Evolutionary conservation across 164 flowering plant species (phyloP), one percentile per base, ranked within the genome.

Genomic region (Houttuynia cordata): DNA sequence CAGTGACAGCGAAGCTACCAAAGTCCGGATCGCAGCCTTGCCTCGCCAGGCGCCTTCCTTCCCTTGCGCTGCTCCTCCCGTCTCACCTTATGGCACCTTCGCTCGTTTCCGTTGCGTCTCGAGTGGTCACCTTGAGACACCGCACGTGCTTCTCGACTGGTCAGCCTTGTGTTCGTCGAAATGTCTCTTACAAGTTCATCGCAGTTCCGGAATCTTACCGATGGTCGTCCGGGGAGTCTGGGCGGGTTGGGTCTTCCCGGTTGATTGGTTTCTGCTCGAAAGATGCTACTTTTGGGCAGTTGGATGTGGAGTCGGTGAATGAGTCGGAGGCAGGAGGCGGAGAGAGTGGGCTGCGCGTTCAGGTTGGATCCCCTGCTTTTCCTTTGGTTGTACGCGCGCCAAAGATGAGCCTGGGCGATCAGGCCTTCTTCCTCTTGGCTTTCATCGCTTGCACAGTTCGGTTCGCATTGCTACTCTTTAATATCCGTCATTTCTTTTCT

Each of bases 391-490:
- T 74, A 68, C 69, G 67, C 10, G 57, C 65, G 42, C 59, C 76
- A n/a, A 82, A 75, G 41, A 65, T 86, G 70, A 83, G 83, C 71
- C 70, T 78, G 72, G 73, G 79, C 45, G 87, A 86, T 67, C 84
- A 81, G 59, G 91, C 91, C 53, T 86, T 81, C 74, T 74, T 80
- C 68, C 80, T 89, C 37, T 59, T 85, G 63, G 69, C 88, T 20
- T 89, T 89, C 76, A 75, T 86, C 62, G 85, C 84, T 65, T 81
- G 85, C 83, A 79, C 87, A 83, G 96, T 85, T 74, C 30, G 17
- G 1, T 47, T 23, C 47, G 10, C 14, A 10, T 20, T 53, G 15
- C 39, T 51, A 37, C 0, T 37, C 19, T 20, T 30, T 10, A 53
- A 9, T 52, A n/a, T 20, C 23, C 37, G 37, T 30, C 6, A 30